phyloP scores from a whole-genome alignment of 2,329 filamentous ascomycete species.

The Fusarium fujikuroi region DNA sequence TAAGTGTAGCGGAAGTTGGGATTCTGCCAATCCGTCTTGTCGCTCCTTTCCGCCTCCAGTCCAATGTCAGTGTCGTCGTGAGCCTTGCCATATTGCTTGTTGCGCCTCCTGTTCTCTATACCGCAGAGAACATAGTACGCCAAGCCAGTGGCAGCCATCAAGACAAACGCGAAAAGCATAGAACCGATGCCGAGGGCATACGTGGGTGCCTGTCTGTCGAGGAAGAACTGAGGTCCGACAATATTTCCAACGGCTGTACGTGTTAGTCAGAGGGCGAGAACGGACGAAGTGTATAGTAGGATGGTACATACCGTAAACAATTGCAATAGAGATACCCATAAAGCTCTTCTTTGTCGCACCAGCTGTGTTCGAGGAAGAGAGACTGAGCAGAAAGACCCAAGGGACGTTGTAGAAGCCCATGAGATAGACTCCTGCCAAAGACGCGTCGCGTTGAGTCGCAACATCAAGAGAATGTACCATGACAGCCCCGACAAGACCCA shows the following conservation, averaged over 20 bases:
- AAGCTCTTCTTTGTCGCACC: constrained; percentile 49
- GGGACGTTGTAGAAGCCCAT: constrained; percentile 50
- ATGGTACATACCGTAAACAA: constrained; percentile 38
- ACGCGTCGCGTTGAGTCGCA: constrained; percentile 33
- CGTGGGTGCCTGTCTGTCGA: constrained; percentile 40
- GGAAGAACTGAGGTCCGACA: constrained; percentile 47
- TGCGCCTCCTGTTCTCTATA: constrained; percentile 39
- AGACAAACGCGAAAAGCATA: constrained; percentile 44
- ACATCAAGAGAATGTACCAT: constrained; percentile 43
- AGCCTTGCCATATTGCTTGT: constrained; percentile 19
- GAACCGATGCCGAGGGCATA: constrained; percentile 45
- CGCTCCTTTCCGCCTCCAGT: constrained; percentile 7
- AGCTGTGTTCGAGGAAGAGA: constrained; percentile 46
- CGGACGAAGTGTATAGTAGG: too few relatives aligned
- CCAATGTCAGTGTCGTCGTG: constrained; percentile 4
- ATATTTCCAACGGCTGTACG: constrained; percentile 45
- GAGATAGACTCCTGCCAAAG: constrained; percentile 47
- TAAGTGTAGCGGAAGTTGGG: constrained; percentile 33
- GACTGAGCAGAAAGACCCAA: constrained; percentile 45
- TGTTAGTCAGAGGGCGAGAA: too few relatives aligned
- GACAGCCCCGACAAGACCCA: constrained; percentile 42
- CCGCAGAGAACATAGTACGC: constrained; percentile 38
- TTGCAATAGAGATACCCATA: constrained; percentile 43
- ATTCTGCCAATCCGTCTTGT: constrained; percentile 36
- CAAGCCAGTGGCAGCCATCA: constrained; percentile 38